Evolutionary conservation across 306 rosid species (phyloP).

Genomic region (Rubus parviflorus): DNA sequence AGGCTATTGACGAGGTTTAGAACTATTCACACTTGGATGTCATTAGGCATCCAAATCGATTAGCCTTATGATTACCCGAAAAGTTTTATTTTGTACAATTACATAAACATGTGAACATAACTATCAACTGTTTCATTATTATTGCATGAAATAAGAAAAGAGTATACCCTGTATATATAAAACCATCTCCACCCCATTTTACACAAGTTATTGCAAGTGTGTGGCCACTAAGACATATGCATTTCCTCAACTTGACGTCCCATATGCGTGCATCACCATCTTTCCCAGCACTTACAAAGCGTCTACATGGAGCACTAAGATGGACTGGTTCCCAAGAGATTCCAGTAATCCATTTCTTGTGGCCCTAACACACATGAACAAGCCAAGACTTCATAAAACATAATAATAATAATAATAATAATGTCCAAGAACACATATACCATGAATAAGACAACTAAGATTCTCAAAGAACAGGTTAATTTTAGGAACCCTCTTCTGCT

Average conservation of each 20-base stretch:
- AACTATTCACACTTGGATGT: not conserved
- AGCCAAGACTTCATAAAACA: not conserved
- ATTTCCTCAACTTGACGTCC: constrained; percentile 69
- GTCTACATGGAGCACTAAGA: constrained; percentile 80
- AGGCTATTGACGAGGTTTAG: not conserved
- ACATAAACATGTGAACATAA: not conserved
- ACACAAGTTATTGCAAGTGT: constrained; percentile 88
- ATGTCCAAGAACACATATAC: not conserved
- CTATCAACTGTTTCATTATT: constrained; percentile 1
- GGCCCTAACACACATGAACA: constrained; percentile 54
- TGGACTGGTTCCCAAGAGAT: constrained; percentile 98
- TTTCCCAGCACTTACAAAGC: constrained; percentile 94
- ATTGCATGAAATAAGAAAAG: constrained; percentile 12
- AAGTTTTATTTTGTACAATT: not conserved
- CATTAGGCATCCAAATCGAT: not conserved
- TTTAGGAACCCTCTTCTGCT: not conserved
- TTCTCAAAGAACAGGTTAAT: not conserved
- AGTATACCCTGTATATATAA: constrained; percentile 84
- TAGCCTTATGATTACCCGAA: not conserved
- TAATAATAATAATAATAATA: too few species aligned
- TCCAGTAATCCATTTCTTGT: constrained; percentile 95
- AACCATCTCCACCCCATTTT: constrained; percentile 99
- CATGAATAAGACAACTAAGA: not conserved
- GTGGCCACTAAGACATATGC: constrained; percentile 76
- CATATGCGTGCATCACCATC: constrained; percentile 98